Percentiles rank a stretch among this genome's conserved stretches.
Evolutionary conservation across 208 protist genomes (phyloP).

Genomic region (Trypanosoma lewisi): DNA sequence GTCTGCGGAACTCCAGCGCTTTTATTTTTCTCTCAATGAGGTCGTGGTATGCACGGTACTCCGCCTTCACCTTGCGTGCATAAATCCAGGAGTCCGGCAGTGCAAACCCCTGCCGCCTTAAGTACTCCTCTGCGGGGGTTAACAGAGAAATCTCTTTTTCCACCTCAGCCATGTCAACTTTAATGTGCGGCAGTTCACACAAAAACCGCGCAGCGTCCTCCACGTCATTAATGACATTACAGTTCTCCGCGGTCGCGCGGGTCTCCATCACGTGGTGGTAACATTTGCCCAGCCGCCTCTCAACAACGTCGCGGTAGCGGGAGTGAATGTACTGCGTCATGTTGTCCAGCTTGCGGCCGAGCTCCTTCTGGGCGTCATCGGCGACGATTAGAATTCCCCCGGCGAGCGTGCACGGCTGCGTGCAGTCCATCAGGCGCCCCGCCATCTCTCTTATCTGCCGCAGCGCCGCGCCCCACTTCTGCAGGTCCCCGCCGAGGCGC

Average conservation of each 20-base stretch:
- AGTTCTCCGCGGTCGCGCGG: conserved; percentile 67
- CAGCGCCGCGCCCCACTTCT: conserved; percentile 66
- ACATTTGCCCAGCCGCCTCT: conserved; percentile 54
- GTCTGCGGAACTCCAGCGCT: conserved; percentile 73
- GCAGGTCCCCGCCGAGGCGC: conserved; percentile 71
- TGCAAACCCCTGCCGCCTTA: conserved; percentile 85
- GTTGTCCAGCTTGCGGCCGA: conserved; percentile 81
- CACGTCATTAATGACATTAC: conserved; percentile 88
- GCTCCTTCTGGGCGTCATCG: conserved; percentile 81
- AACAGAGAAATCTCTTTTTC: conserved; percentile 59
- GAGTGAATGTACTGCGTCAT: conserved; percentile 70
- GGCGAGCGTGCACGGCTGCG: conserved; percentile 80
- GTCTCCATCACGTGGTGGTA: conserved; percentile 55
- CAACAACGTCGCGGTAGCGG: conserved; percentile 84
- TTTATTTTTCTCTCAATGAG: conserved; percentile 91
- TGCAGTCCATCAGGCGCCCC: conserved; percentile 79
- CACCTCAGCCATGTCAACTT: conserved; percentile 66
- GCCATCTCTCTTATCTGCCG: conserved; percentile 67
- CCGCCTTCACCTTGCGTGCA: conserved; percentile 84
- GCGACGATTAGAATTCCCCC: conserved; percentile 84
- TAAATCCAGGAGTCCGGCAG: conserved; percentile 94
- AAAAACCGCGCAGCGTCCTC: conserved; percentile 73
- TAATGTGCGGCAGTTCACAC: conserved; percentile 67
- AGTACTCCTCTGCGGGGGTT: conserved; percentile 75
- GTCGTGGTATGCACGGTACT: conserved; percentile 92